phyloP scores from a whole-genome alignment of 2,329 filamentous ascomycete genomes.

The Cercospora zeina region DNA sequence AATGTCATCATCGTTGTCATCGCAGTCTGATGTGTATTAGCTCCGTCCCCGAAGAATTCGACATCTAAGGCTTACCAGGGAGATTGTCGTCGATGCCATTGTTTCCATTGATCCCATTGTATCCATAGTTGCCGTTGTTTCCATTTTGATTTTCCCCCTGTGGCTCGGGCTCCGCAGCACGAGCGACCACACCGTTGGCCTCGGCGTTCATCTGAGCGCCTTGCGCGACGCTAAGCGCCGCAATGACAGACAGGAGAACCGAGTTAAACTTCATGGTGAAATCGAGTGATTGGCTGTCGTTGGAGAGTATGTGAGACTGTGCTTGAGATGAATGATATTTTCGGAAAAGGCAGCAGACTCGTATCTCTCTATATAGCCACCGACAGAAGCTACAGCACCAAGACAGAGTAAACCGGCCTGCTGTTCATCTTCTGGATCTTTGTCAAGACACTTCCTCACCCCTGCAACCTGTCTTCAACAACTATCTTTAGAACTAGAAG shows the following conservation, averaged over 20 bases:
- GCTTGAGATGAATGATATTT: neutral
- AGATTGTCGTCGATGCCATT: neutral
- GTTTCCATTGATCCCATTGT: neutral
- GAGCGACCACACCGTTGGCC: conserved; percentile 11
- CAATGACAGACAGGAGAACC: conserved; percentile 16
- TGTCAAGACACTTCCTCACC: neutral
- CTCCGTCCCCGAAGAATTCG: neutral
- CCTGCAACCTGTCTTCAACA: neutral
- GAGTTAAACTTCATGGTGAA: conserved; percentile 20
- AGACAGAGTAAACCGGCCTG: neutral
- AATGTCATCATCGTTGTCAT: conserved; percentile 3
- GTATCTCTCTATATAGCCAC: neutral
- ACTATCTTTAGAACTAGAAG: neutral
- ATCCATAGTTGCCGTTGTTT: neutral
- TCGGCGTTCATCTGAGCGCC: conserved; percentile 15
- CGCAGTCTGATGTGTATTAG: conserved; percentile 9
- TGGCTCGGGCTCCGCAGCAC: conserved; percentile 3
- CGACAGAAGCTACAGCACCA: neutral
- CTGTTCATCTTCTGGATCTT: conserved; percentile 1
- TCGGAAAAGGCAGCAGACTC: neutral
- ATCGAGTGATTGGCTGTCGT: neutral
- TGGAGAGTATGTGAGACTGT: neutral
- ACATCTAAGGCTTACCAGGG: neutral
- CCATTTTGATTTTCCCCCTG: neutral
- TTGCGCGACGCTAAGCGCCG: conserved; percentile 15